These are phyloP conservation scores for Gynostemma pentaphyllum DNA, from an alignment of 306 rosid species.

Conservation along the genomic window DNA sequence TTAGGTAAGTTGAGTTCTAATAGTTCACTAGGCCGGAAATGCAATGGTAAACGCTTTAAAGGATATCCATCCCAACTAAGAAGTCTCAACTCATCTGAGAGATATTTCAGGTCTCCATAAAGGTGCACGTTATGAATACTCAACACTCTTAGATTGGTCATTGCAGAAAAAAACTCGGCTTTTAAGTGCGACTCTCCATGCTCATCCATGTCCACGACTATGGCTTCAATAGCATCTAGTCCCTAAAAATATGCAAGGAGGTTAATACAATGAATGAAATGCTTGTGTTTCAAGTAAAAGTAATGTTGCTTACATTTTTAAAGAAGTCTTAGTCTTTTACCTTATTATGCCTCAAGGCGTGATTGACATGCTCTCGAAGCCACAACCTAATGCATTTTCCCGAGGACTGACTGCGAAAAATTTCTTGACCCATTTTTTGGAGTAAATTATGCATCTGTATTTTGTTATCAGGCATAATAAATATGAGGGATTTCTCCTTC, in stretches of 20 bases:
- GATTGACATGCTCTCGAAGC: slow-evolving; percentile 20
- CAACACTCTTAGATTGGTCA: slow-evolving; percentile 21
- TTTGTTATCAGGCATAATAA: not conserved
- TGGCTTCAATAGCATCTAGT: slow-evolving; percentile 11
- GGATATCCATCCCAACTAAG: slow-evolving; percentile 27
- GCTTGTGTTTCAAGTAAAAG: slow-evolving; percentile 1
- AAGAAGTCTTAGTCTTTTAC: slow-evolving; percentile 9
- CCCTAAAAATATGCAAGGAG: slow-evolving; percentile 6
- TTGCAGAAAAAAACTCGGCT: slow-evolving; percentile 10
- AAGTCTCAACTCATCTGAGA: slow-evolving; percentile 23
- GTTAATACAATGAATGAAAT: not conserved
- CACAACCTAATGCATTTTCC: slow-evolving; percentile 22
- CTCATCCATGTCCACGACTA: slow-evolving; percentile 14
- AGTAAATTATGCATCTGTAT: slow-evolving; percentile 31
- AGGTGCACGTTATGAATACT: slow-evolving; percentile 13
- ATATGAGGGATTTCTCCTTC: slow-evolving; percentile 6
- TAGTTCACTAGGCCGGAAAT: slow-evolving; percentile 22
- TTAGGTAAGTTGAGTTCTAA: slow-evolving; percentile 14
- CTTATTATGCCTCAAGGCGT: not conserved
- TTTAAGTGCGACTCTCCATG: not conserved
- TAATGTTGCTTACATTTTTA: not conserved
- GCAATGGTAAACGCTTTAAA: slow-evolving; percentile 12
- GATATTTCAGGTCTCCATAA: slow-evolving; percentile 11
- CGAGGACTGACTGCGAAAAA: slow-evolving; percentile 17
- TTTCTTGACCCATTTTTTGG: slow-evolving; percentile 27